Conservation (phyloP, 192 early-diverging fungal species). For the Cetraspora pellucida region DNA sequence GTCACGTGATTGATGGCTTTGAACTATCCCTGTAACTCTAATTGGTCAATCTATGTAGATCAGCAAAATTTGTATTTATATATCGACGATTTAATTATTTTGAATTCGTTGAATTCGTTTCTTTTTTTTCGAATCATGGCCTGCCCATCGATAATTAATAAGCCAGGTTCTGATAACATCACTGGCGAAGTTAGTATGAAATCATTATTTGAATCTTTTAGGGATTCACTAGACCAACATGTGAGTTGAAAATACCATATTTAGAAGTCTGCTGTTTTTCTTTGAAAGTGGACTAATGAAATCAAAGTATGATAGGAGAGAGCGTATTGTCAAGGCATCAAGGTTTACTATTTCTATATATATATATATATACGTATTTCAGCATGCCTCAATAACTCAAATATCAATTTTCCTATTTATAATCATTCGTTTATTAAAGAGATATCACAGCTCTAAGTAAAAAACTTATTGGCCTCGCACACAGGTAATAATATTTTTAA, state of each 20-base stretch:
- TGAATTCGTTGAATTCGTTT: no score
- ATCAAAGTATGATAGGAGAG: constrained; percentile 44
- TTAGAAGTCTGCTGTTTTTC: neutral
- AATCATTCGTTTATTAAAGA: constrained; percentile 12
- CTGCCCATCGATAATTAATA: no score
- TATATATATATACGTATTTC: neutral
- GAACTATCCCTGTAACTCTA: no score
- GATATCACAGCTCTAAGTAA: constrained; percentile 52
- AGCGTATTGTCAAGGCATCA: constrained; percentile 45
- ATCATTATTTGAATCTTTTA: neutral
- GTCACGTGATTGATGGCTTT: no score
- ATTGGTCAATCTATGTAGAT: no score
- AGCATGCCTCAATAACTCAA: neutral
- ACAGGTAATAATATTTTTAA: constrained; percentile 33
- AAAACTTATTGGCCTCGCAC: constrained; percentile 45
- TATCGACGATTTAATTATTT: no score
- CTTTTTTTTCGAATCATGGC: no score
- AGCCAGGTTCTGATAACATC: no score
- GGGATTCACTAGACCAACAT: constrained; percentile 1
- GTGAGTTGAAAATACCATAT: neutral
- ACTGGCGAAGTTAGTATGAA: no score
- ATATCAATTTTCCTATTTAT: neutral
- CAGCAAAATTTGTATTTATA: no score
- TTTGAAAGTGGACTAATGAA: neutral
- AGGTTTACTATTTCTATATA: neutral